A percentile compares a stretch with the other conserved stretches of the same genome.
Conservation (phyloP, 352 stramenopile genomes). For the Globisporangium middletonii region DNA sequence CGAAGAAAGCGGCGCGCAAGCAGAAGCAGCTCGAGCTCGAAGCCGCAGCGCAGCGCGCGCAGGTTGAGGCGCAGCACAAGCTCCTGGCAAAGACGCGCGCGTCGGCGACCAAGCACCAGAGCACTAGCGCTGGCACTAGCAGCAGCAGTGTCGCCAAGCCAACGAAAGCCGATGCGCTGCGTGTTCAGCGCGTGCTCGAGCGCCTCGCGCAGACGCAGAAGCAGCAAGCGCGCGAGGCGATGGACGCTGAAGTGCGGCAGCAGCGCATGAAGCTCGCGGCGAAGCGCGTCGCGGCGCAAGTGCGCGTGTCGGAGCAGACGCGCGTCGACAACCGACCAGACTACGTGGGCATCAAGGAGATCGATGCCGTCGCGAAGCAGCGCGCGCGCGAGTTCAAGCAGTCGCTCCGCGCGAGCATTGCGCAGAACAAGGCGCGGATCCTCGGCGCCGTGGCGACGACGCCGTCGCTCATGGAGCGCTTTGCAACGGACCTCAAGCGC, state of each 20-base stretch:
- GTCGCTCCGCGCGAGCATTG: conserved; percentile 55
- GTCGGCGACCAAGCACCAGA: conserved; percentile 9
- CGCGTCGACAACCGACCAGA: conserved; percentile 26
- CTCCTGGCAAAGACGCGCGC: conserved; percentile 24
- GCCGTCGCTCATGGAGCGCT: conserved; percentile 73
- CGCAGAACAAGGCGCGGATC: conserved; percentile 59
- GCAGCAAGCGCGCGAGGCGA: conserved; percentile 21
- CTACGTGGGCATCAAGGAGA: conserved; percentile 38
- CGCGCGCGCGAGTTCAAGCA: conserved; percentile 48
- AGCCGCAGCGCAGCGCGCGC: conserved; percentile 18
- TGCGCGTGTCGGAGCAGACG: conserved; percentile 40
- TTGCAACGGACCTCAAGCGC: conserved; percentile 59
- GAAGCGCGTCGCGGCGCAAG: conserved; percentile 45
- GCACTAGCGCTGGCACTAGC: neutral
- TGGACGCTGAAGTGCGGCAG: conserved; percentile 22
- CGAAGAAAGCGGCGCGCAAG: conserved; percentile 42
- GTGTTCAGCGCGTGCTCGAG: conserved; percentile 40
- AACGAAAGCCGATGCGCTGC: conserved; percentile 54
- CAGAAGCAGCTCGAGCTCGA: conserved; percentile 37
- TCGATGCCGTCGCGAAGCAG: conserved; percentile 41
- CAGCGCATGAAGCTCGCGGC: conserved; percentile 39
- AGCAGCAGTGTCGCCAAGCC: conserved; percentile 5
- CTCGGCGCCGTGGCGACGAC: conserved; percentile 33
- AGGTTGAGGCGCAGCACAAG: conserved; percentile 25
- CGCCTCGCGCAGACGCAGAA: conserved; percentile 30